These are phyloP conservation scores for Phoma sp. DNA, from an alignment of 2,329 filamentous ascomycete genomes.

Conservation along the genomic window DNA sequence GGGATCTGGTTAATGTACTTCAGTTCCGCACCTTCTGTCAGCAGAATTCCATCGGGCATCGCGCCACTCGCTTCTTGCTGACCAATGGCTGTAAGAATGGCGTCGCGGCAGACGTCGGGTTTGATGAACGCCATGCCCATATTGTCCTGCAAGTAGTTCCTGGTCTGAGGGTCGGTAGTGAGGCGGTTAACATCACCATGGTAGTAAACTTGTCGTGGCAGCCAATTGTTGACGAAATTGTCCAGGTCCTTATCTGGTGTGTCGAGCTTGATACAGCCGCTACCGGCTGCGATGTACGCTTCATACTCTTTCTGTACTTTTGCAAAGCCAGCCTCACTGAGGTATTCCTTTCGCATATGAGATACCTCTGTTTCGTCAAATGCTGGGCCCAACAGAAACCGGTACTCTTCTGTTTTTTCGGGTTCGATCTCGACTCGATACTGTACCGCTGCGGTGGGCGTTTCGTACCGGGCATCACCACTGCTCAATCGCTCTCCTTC, in stretches of 20 bases:
- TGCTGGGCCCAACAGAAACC: slow-evolving; percentile 63
- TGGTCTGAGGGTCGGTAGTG: slow-evolving; percentile 64
- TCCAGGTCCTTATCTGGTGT: slow-evolving; percentile 62
- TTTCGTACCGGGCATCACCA: slow-evolving; percentile 62
- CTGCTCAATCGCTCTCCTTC: slow-evolving; percentile 48
- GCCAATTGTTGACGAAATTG: slow-evolving; percentile 66
- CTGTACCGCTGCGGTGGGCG: slow-evolving; percentile 60
- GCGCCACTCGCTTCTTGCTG: slow-evolving; percentile 63
- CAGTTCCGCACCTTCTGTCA: slow-evolving; percentile 61
- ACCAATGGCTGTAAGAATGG: slow-evolving; percentile 57
- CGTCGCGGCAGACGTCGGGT: slow-evolving; percentile 56
- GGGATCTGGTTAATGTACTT: slow-evolving; percentile 69
- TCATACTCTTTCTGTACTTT: slow-evolving; percentile 56
- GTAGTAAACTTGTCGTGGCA: slow-evolving; percentile 64
- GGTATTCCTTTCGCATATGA: slow-evolving; percentile 55
- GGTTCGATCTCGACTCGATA: slow-evolving; percentile 54
- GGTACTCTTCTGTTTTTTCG: slow-evolving; percentile 54
- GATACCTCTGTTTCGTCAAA: slow-evolving; percentile 59
- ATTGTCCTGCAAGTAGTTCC: slow-evolving; percentile 66
- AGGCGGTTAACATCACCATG: slow-evolving; percentile 65
- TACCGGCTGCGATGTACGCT: slow-evolving; percentile 58
- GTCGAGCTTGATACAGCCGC: slow-evolving; percentile 59
- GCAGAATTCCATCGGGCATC: slow-evolving; percentile 64
- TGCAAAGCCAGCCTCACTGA: slow-evolving; percentile 57
- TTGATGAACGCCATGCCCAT: slow-evolving; percentile 67